These are phyloP conservation scores for Cercospora citrullina DNA, from an alignment of 2,329 filamentous ascomycete species.

Conservation along the genomic window DNA sequence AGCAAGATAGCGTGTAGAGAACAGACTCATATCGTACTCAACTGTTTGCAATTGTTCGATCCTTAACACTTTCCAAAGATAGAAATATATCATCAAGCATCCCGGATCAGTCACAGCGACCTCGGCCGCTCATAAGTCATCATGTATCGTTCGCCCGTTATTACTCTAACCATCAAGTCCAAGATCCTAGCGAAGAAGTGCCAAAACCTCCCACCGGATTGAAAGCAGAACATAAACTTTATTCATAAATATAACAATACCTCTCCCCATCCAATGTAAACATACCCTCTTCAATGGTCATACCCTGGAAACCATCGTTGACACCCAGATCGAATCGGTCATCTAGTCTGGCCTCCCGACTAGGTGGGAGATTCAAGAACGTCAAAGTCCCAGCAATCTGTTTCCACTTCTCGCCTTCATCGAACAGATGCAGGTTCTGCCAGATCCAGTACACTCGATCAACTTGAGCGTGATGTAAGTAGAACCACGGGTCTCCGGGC, in stretches of 20 bases:
- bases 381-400: slow-evolving; percentile 19
- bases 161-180: not conserved
- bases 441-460: slow-evolving; percentile 50
- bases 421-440: slow-evolving; percentile 43
- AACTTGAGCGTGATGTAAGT: slow-evolving; percentile 51
- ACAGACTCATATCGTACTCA: no score
- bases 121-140: not conserved
- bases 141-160: not conserved
- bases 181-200: not conserved
- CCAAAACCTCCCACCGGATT: not conserved
- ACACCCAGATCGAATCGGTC: slow-evolving; percentile 19
- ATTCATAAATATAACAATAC: slow-evolving; percentile 26
- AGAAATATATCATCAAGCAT: not conserved
- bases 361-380: slow-evolving; percentile 12
- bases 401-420: not conserved
- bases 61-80: not conserved
- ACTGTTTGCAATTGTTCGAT: no score
- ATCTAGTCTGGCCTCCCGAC: slow-evolving; percentile 13
- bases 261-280: slow-evolving; percentile 12
- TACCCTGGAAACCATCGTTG: slow-evolving; percentile 15
- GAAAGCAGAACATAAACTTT: not conserved
- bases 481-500: slow-evolving; percentile 52
- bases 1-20: not conserved
- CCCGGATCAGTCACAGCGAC: not conserved
- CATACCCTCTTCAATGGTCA: slow-evolving; percentile 16